Base-by-base conservation (phyloP, 768 basidiomycete genomes). In the Panaeolus cyanescens region DNA sequence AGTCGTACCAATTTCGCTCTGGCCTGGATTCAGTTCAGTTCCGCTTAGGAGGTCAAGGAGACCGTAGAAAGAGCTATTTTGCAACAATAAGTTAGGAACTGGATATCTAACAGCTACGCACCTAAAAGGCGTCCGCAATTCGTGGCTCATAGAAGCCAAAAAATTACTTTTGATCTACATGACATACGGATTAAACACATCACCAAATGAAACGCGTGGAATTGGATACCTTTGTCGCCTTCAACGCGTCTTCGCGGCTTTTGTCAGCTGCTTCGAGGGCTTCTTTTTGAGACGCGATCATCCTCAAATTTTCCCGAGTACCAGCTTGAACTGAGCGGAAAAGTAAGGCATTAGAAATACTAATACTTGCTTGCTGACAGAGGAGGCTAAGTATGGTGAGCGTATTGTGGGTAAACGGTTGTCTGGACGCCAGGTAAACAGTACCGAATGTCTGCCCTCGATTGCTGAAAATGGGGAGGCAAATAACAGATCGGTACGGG, bases 111-210 rank as follows among this genome's bases (percentile, higher is more conserved):
- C 3, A 12, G 20, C 22, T 4, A 54, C 56, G n/a, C 64, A 86
- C 87, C 87, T 89, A 72, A 92, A 91, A 0, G 90, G 90, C 0
- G 90, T 92, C 57, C 90, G 79, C 59, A 92, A 75, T 69, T 92
- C 89, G 64, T 91, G 90, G 65, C 86, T 89, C 89, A 91, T 91
- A 5, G 88, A 85, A 5, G 89, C 88, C 62, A 90, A 71, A 67
- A 91, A 91, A 66, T 89, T 90, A 68, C 88, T 89, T 74, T 91
- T 91, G 70, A 89, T 90, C 88, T 90, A 63, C 0, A 60, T 34
- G 45, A 15, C 58, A 54, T 53, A 17, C 55, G 6, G 20, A n/a
- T n/a, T 8, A 6, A 54, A 37, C 13, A 62, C 9, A 34, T 20
- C 33, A 15, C 42, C 13, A 25, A 3, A 25, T n/a, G 15, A 56